Base-by-base conservation (phyloP, 192 early-diverging fungal species). In the Entophlyctis luteolus region DNA sequence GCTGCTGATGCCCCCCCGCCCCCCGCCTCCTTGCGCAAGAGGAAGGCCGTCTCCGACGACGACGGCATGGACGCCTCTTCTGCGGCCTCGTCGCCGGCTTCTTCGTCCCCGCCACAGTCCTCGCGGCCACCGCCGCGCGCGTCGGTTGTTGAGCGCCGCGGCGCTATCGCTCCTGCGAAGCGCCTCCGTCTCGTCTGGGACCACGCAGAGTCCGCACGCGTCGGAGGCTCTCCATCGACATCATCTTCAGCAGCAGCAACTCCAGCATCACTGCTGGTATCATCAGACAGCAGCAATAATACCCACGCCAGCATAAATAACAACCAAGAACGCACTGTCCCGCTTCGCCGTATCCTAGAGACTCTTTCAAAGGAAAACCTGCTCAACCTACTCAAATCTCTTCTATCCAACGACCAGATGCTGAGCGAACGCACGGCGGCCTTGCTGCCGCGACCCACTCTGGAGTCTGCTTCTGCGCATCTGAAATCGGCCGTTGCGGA, bases 381-480 rank as follows among this genome's bases (percentile, higher is more conserved):
- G 45, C 75, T 94, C 25, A 66, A 72, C 48, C 77, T 98, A 28
- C 79, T 98, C 53, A 79, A 81, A 48, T 75, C 81, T 34, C 78
- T 98, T 22, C 76, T 95, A 20, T 80, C 83, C 28, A 76, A 82
- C 25, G 82, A 96, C 77, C 71, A 76, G 2, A 10, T 48, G 22
- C 82, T 95, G 34, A 83, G 87, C 45, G 59, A 78, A 6, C 80
- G 88, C 59, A 81, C 95, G 25, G 82, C 86, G 55, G 72, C 84
- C 18, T 83, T 92, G 45, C 80, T 96, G 33, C 93, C 94, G 22
- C 84, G 84, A 49, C 96, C 96, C 33, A 93, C 94, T 25, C 82
- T 97, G 36, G 76, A 77, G 31, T 90, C 91, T 18, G 90, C 87
- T 0, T 76, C 82, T 45, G 70, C 74, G 35, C 79, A 87, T 29